Conservation (phyloP, 306 rosid genomes). For the Casuarina equisetifolia region DNA sequence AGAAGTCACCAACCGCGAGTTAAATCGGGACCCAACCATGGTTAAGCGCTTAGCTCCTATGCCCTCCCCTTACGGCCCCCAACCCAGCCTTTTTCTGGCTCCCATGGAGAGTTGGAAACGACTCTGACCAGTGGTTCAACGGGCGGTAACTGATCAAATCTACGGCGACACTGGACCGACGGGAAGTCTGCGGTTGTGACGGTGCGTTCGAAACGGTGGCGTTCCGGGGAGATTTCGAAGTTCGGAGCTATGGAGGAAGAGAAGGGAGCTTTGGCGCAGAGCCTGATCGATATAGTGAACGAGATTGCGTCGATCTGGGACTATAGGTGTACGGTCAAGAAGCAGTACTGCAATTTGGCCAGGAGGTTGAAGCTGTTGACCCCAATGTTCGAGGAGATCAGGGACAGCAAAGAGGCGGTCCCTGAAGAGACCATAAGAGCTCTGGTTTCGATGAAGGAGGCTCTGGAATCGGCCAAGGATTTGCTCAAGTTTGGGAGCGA, state of each 20-base stretch:
- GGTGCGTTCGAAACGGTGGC: constrained; percentile 23
- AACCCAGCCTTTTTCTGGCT: not conserved
- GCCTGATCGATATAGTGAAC: constrained; percentile 57
- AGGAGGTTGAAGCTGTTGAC: constrained; percentile 82
- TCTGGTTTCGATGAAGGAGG: constrained; percentile 52
- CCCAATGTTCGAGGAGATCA: constrained; percentile 92
- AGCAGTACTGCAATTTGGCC: constrained; percentile 82
- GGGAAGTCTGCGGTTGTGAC: not conserved
- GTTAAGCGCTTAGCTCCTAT: constrained; percentile 27
- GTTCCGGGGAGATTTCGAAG: constrained; percentile 29
- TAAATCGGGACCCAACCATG: constrained; percentile 29
- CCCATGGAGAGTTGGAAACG: constrained; percentile 29
- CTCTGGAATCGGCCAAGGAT: constrained; percentile 67
- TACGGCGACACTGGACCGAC: not conserved
- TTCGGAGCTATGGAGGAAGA: constrained; percentile 65
- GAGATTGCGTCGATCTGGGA: constrained; percentile 83
- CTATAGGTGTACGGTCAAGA: constrained; percentile 73
- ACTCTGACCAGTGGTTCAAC: constrained; percentile 21
- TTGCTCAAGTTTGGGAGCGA: constrained; percentile 79
- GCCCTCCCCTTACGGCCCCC: constrained; percentile 20
- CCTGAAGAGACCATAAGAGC: constrained; percentile 54
- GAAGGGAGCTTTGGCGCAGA: constrained; percentile 41
- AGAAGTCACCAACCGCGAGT: not conserved
- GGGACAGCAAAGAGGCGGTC: constrained; percentile 51
- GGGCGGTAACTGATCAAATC: not conserved